Conservation (phyloP, 1,139 yeast species). For the Torulaspora pretoriensis region DNA sequence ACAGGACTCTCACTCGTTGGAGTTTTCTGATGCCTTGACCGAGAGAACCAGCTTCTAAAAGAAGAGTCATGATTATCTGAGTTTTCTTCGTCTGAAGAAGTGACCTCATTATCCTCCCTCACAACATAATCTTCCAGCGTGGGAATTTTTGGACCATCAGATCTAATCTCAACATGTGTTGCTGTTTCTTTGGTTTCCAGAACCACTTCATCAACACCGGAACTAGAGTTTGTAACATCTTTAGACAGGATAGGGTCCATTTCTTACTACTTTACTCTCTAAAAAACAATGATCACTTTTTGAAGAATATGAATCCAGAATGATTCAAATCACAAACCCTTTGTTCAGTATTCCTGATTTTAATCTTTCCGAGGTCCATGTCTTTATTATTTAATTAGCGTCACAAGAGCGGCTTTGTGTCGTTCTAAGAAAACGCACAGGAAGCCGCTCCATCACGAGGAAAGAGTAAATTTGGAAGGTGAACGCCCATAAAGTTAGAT, state of each 20-base stretch:
- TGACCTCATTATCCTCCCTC: conserved; percentile 17
- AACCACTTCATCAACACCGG: neutral
- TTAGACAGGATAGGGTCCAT: neutral
- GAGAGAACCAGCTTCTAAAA: conserved; percentile 13
- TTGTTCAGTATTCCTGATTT: neutral
- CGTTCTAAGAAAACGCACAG: conserved; percentile 4
- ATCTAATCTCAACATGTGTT: neutral
- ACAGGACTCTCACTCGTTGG: conserved; percentile 4
- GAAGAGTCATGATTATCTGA: conserved; percentile 13
- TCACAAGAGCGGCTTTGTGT: conserved; percentile 7
- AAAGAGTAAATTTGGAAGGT: neutral
- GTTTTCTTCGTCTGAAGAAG: conserved; percentile 18
- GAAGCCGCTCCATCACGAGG: neutral
- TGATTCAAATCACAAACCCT: neutral
- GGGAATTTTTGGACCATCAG: conserved; percentile 3
- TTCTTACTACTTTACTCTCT: neutral
- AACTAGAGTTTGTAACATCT: neutral
- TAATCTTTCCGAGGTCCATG: neutral
- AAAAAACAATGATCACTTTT: neutral
- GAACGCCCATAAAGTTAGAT: conserved; percentile 2
- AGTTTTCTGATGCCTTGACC: conserved; percentile 8
- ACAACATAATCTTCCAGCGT: conserved; percentile 14
- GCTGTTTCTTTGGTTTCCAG: neutral
- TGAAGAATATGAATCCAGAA: neutral
- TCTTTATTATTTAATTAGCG: neutral